These are phyloP conservation scores for Septoria linicola DNA, from an alignment of 2,329 filamentous ascomycete genomes.

Conservation along the genomic window DNA sequence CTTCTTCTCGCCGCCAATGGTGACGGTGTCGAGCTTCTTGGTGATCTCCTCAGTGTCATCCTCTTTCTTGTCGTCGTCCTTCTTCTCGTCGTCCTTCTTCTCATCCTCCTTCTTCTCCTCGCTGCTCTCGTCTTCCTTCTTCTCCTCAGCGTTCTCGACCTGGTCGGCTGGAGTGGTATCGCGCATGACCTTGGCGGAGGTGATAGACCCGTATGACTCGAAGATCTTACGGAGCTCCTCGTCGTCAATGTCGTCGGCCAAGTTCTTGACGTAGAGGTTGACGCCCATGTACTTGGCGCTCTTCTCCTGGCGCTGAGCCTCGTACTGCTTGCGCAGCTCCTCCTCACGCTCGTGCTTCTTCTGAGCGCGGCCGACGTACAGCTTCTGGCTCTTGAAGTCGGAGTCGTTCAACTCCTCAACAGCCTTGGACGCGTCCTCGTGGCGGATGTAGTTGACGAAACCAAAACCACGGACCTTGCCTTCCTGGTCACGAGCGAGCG, in stretches of 20 bases:
- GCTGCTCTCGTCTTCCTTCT: conserved; percentile 49
- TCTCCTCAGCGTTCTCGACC: conserved; percentile 40
- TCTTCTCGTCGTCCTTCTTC: conserved; percentile 51
- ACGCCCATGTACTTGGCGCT: conserved; percentile 99
- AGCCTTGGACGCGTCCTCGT: conserved; percentile 80
- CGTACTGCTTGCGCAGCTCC: conserved; percentile 97
- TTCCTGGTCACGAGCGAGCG: conserved; percentile 90
- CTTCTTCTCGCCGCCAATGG: conserved; percentile 61
- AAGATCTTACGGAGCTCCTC: conserved; percentile 97
- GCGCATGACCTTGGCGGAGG: conserved; percentile 98
- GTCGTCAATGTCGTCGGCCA: conserved; percentile 94
- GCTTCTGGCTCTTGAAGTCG: conserved; percentile 89
- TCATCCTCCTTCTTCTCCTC: conserved; percentile 53
- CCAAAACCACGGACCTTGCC: conserved; percentile 94
- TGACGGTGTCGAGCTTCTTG: conserved; percentile 53
- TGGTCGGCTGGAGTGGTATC: conserved; percentile 62
- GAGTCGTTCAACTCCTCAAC: conserved; percentile 90
- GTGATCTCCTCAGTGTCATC: conserved; percentile 49
- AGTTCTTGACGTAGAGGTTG: conserved; percentile 99
- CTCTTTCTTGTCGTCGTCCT: conserved; percentile 60
- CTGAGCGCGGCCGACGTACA: conserved; percentile 97
- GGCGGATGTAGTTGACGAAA: conserved; percentile 91
- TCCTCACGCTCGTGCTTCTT: conserved; percentile 99
- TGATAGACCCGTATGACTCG: conserved; percentile 87
- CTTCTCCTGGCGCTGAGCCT: conserved; percentile 96